Evolutionary conservation across 75 land plant species (phyloP).

Genomic region (Pseudotsuga menziesii): DNA sequence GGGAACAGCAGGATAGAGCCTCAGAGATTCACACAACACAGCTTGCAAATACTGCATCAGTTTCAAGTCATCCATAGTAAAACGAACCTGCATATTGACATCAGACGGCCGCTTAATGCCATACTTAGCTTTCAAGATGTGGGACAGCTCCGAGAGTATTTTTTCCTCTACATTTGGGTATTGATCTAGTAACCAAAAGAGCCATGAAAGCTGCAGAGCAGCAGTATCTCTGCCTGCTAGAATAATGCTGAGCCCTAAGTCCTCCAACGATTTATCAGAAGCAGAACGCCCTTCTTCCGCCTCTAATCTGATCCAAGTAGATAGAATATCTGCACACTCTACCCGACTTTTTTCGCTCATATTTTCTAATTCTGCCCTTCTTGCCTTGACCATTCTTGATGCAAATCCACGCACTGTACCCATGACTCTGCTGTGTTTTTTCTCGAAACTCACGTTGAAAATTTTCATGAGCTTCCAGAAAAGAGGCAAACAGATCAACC

Average conservation of each 20-base stretch:
- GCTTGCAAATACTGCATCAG: conserved; percentile 58
- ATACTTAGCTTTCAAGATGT: conserved; percentile 11
- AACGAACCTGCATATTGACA: neutral
- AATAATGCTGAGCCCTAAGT: conserved; percentile 74
- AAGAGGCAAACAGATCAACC: conserved; percentile 55
- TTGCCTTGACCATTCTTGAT: conserved; percentile 31
- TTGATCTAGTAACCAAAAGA: conserved; percentile 60
- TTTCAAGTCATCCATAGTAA: conserved; percentile 33
- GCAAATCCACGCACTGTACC: conserved; percentile 48
- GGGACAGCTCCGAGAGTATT: conserved; percentile 38
- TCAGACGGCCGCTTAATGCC: conserved; percentile 1
- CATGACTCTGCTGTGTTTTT: conserved; percentile 32
- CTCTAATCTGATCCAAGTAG: conserved; percentile 43
- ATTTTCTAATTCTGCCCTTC: conserved; percentile 36
- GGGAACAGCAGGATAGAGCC: conserved; percentile 63
- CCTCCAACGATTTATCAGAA: conserved; percentile 64
- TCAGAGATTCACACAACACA: conserved; percentile 45
- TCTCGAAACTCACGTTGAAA: conserved; percentile 52
- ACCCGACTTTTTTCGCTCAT: neutral
- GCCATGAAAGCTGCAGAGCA: conserved; percentile 75
- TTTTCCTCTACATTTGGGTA: conserved; percentile 52
- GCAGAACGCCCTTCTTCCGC: conserved; percentile 48
- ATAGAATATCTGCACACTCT: conserved; percentile 51
- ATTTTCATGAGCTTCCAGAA: conserved; percentile 55
- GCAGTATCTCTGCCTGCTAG: conserved; percentile 88